These are phyloP conservation scores for Sungouiozyma ichnusensis DNA, from an alignment of 805 yeast species.

Conservation along the genomic window DNA sequence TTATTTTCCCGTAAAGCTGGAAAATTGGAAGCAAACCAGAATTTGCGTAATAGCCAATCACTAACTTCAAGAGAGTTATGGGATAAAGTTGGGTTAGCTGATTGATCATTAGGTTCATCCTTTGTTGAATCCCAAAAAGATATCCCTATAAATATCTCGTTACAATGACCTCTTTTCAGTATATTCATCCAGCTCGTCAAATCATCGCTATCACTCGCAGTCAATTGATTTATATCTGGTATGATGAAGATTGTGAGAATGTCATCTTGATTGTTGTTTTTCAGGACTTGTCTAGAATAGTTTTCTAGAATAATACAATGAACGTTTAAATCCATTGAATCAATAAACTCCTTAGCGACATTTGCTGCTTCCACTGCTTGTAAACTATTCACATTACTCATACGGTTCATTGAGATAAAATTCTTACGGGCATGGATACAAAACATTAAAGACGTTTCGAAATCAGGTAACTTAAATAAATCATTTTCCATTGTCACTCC, in stretches of 20 bases:
- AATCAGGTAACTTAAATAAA: slow-evolving; percentile 9
- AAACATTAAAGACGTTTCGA: slow-evolving; percentile 13
- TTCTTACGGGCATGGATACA: slow-evolving; percentile 12
- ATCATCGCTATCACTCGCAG: slow-evolving; percentile 7
- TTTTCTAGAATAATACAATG: neutral
- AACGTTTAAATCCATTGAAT: neutral
- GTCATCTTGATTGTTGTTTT: neutral
- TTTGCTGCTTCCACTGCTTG: neutral
- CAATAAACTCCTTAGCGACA: neutral
- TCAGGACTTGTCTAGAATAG: neutral
- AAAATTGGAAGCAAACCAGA: slow-evolving; percentile 23
- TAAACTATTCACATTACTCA: slow-evolving; percentile 1
- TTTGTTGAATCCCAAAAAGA: slow-evolving; percentile 5
- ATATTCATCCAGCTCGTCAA: slow-evolving; percentile 9
- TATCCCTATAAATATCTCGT: slow-evolving; percentile 8
- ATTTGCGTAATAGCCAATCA: slow-evolving; percentile 33
- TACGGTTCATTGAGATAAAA: slow-evolving; percentile 11
- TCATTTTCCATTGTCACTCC: slow-evolving; percentile 1
- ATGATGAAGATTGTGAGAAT: slow-evolving; percentile 7
- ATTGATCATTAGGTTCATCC: neutral
- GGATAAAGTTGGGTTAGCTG: slow-evolving; percentile 2
- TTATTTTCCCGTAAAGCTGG: neutral
- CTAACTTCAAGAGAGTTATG: slow-evolving; percentile 7
- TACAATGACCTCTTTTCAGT: neutral
- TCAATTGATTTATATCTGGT: slow-evolving; percentile 12